Evolutionary conservation across 192 early-diverging fungal species (phyloP).

Genomic region (Lobosporangium transversale): DNA sequence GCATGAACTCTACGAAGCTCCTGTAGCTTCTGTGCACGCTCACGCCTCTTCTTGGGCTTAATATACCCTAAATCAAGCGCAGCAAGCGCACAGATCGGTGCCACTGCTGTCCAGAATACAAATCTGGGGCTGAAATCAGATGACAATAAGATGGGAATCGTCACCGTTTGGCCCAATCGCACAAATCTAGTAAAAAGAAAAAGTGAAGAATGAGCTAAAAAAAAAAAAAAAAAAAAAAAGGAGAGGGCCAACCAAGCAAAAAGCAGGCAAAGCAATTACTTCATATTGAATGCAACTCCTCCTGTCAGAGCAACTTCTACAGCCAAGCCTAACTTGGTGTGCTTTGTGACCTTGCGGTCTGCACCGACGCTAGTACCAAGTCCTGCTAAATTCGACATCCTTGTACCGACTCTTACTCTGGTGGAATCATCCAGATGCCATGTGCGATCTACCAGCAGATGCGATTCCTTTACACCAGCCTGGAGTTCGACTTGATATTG

Average conservation of each 20-base stretch:
- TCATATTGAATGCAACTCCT: constrained; percentile 68
- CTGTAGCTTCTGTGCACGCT: constrained; percentile 54
- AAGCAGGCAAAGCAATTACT: constrained; percentile 29
- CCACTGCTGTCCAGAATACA: constrained; percentile 59
- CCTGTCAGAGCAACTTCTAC: constrained; percentile 66
- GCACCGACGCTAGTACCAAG: constrained; percentile 59
- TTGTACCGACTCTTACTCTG: constrained; percentile 51
- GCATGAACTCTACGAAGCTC: constrained; percentile 71
- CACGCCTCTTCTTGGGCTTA: constrained; percentile 66
- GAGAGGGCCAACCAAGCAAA: background rate
- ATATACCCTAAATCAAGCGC: constrained; percentile 68
- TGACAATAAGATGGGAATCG: constrained; percentile 74
- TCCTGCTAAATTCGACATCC: constrained; percentile 59
- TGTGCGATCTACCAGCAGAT: constrained; percentile 59
- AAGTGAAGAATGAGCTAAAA: background rate
- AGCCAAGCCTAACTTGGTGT: constrained; percentile 65
- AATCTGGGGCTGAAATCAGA: constrained; percentile 61
- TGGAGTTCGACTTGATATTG: constrained; percentile 62
- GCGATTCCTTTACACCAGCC: constrained; percentile 61
- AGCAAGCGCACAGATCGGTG: constrained; percentile 63
- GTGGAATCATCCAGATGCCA: constrained; percentile 55
- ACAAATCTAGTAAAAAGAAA: constrained; percentile 44
- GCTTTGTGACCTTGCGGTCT: constrained; percentile 62
- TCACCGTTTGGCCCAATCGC: constrained; percentile 74
- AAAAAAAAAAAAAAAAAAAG: background rate